Base-by-base conservation (phyloP, 495 filamentous ascomycete species). In the Penicillium canescens region DNA sequence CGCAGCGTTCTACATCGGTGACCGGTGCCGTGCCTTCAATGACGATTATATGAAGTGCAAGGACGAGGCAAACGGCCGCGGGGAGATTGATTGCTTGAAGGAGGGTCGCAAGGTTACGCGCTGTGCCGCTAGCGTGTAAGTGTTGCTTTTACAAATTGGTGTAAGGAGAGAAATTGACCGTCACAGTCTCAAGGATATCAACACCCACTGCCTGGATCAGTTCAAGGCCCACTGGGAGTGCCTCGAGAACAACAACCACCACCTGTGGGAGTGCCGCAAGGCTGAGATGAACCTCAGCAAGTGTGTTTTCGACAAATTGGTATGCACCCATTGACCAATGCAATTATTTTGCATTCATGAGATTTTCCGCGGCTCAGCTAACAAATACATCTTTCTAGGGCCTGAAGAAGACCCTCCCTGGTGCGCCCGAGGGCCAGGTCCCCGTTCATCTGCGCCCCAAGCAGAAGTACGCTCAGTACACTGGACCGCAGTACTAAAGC, bases 1-100 rank as follows among this genome's bases (percentile, higher is more conserved):
- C 56, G 95, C 94, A 14, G 83, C 91, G n/a, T 99, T 86, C 81
- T 98, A 97, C 68, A 99, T 99, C 70, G 94, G 94, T 42, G 92
- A 91, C 55, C 85, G 92, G 62, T 99, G 94, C 84, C 86, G 82
- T 65, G 79, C 88, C 42, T 99, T 91, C 78, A 98, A 97, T 74
- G 94, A 99, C 77, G 94, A 99, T 75, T 99, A 85, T 74, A 98
- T 99, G 92, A 85, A 94, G 75, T 99, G 94, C 85, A 99, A 98
- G 86, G 88, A 82, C 45, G 90, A 96, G 78, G 81, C 89, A 42
- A 81, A 85, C 46, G 95, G 94, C 48, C 83, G 78, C 73, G 95
- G 93, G 55, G 95, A 98, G 78, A 71, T 95, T 43, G 91, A 96
- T 50, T 99, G 94, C 73, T 73, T 99, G 80, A 90, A 88, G 81